Percentiles rank a stretch among this genome's conserved stretches.
phyloP scores from a whole-genome alignment of 495 filamentous ascomycete species.

The Parmelia sp. region DNA sequence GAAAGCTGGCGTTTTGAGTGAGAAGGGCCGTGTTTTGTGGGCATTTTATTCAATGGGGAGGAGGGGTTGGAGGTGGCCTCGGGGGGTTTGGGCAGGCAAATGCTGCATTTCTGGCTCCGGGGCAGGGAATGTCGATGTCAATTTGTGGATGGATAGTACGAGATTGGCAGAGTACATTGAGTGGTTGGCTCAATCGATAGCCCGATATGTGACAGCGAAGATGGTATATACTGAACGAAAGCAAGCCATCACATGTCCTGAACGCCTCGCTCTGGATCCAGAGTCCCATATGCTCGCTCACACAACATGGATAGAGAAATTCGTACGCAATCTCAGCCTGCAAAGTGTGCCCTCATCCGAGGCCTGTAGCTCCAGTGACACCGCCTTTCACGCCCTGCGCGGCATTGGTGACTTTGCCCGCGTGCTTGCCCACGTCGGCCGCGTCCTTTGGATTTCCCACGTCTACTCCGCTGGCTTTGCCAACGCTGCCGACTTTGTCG shows the following conservation, averaged over 20 bases:
- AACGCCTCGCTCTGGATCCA: slow-evolving; percentile 11
- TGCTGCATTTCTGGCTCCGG: no score
- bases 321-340: background rate
- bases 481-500: slow-evolving; percentile 30
- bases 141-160: background rate
- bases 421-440: slow-evolving; percentile 31
- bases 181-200: background rate
- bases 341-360: background rate
- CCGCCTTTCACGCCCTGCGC: slow-evolving; percentile 13
- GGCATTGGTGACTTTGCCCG: slow-evolving; percentile 25
- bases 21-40: no score
- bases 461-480: slow-evolving; percentile 72
- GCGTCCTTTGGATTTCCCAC: slow-evolving; percentile 54
- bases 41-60: no score
- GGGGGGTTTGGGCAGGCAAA: no score
- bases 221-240: background rate
- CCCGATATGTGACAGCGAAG: background rate
- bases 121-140: background rate
- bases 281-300: background rate
- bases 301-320: background rate
- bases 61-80: no score
- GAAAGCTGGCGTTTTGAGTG: no score
- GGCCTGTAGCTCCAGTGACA: slow-evolving; percentile 6
- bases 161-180: background rate
- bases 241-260: background rate